Base-by-base conservation (phyloP, 768 basidiomycete genomes). In the Serendipita sp. region DNA sequence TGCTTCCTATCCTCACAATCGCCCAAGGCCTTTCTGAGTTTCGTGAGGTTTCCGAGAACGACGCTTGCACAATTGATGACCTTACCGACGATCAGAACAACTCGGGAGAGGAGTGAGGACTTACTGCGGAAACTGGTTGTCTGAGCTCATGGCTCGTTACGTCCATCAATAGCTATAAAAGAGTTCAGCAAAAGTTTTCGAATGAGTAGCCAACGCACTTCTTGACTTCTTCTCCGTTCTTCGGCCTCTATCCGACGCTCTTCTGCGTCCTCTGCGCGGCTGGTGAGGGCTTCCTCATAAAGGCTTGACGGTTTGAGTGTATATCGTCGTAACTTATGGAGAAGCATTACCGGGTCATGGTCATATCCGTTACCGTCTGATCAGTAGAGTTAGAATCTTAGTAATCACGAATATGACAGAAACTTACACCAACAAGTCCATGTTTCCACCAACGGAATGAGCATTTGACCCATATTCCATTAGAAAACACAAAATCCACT, bases 151-250 rank as follows among this genome's bases (percentile, higher is more conserved):
- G 72, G 63, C 74, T 72, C 0, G 73, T 74, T 26, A 75, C 73
- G 60, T 75, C 75, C 44, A 75, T 72, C 28, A 76, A 65, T 28
- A 75, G 68, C 65, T 75, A 73, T n/a, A 22, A 31, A 33, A 7
- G 42, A 11, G 17, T 17, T 28, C 30, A 62, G 42, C 44, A 50
- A 60, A n/a, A 20, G 14, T 1, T 30, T 14, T 28, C n/a, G 42
- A 41, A n/a, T 38, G 58, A 51, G 41, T 20, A 17, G n/a, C 7
- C 7, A 7, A 48, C 14, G 9, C 16, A 33, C 26, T 24, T 67
- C 68, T 65, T 75, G 75, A 41, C 71, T 72, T 2, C 74, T 69
- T 22, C 69, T 61, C 26, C 69, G 69, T 60, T 70, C 68, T 16
- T 69, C 68, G 5, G 70, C 71, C 34, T 69, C 70, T 17, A 61